A percentile compares a stretch with the other conserved stretches of the same genome.
These are phyloP conservation scores for Penicillium hordei DNA, from an alignment of 2,329 filamentous ascomycete genomes.

Conservation along the genomic window DNA sequence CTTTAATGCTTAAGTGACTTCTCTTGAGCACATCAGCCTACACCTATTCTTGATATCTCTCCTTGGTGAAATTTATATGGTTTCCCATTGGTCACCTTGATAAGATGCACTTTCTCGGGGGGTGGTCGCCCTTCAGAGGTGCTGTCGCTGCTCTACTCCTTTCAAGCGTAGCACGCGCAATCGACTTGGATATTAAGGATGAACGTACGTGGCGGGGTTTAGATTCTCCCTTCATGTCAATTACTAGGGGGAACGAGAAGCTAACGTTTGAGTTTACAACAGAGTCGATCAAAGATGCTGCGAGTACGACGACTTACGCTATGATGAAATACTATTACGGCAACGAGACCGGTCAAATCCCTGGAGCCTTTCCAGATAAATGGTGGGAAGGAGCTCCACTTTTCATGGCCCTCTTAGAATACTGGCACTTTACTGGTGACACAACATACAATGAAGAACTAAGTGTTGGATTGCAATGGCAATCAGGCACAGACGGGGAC, in stretches of 20 bases:
- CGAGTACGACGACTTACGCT: constrained; percentile 8
- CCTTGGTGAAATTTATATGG: not conserved
- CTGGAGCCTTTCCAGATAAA: constrained; percentile 16
- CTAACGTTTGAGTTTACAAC: not conserved
- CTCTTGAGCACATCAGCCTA: not conserved
- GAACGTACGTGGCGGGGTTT: constrained; percentile 20
- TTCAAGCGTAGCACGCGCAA: constrained; percentile 14
- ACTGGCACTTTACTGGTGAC: constrained; percentile 17
- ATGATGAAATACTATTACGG: constrained; percentile 16
- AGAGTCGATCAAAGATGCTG: constrained; percentile 17
- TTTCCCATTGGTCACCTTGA: not conserved
- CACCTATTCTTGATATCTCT: not conserved
- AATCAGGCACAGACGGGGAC: constrained; percentile 8
- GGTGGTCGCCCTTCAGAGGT: not conserved
- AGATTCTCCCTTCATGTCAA: not conserved
- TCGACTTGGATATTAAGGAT: constrained; percentile 30
- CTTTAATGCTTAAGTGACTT: not conserved
- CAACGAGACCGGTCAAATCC: constrained; percentile 15
- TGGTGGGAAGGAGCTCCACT: constrained; percentile 18
- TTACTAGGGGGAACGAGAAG: not conserved
- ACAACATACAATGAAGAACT: constrained; percentile 14
- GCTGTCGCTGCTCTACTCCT: constrained; percentile 8
- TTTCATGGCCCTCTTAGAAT: constrained; percentile 13
- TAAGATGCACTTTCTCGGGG: constrained; percentile 13
- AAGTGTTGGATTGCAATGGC: constrained; percentile 16